Conservation (phyloP, 1,284 basidiomycete genomes). For the Microbotryum scabiosae region DNA sequence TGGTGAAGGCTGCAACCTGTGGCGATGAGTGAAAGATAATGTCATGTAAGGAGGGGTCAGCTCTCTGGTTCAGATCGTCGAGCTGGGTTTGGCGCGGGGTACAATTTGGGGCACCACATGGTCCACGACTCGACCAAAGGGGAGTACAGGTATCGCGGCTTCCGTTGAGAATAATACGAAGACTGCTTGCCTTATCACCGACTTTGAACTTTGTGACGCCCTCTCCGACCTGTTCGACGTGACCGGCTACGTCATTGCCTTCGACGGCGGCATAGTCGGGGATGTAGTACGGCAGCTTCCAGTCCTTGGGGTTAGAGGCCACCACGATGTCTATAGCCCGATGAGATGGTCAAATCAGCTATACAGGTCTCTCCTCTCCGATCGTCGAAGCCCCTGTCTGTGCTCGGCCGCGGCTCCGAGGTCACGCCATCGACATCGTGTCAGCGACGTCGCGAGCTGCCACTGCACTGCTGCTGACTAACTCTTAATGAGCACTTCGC, state of each 20-base stretch:
- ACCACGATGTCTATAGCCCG: constrained; percentile 34
- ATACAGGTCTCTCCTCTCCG: neutral
- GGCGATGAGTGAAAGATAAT: neutral
- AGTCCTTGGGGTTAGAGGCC: constrained; percentile 40
- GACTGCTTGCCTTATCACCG: constrained; percentile 30
- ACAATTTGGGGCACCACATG: too few relatives aligned
- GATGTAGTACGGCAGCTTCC: constrained; percentile 32
- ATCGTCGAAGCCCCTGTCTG: neutral
- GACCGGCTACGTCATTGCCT: constrained; percentile 38
- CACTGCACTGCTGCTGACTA: neutral
- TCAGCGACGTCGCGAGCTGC: neutral
- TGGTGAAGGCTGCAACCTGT: constrained; percentile 35
- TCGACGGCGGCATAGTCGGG: constrained; percentile 28
- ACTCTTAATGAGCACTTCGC: constrained; percentile 39
- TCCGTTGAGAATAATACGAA: neutral
- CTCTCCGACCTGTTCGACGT: constrained; percentile 31
- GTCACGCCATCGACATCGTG: neutral
- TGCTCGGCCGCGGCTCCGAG: neutral
- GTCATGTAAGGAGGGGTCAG: neutral
- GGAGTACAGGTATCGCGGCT: neutral
- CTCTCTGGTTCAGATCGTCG: neutral
- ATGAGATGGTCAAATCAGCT: neutral
- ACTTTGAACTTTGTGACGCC: constrained; percentile 34
- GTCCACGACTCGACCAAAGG: too few relatives aligned
- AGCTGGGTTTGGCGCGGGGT: too few relatives aligned